Base-by-base conservation (phyloP, 495 filamentous ascomycete species). In the Penicillium canariense region DNA sequence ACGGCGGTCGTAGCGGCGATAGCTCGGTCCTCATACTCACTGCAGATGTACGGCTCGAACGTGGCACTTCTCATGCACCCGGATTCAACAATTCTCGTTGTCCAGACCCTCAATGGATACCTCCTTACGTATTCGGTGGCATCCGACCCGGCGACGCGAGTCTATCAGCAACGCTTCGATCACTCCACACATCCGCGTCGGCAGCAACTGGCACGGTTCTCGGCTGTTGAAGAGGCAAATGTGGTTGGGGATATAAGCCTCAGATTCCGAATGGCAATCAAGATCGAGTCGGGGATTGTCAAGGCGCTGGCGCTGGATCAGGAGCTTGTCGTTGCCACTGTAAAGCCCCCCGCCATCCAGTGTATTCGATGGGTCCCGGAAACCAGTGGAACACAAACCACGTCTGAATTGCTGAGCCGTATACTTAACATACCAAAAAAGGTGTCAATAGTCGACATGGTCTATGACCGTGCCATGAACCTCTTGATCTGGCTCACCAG, bases 401-500 rank as follows among this genome's bases (percentile, higher is more conserved):
- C 83, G 50, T 96, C 93, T 4, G 92, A 97, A 68, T 76, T 97
- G 10, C 69, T 97, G 52, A 96, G 85, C 59, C 85, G 89, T 26
- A 95, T 97, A 83, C 68, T 82, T 28, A 95, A 91, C 82, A 65
- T 96, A 18, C 81, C 84, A 28, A 92, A 88, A 66, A 91, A 87
- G 71, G 79, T 83, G 4, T 81, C 78, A 0, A 83, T 96, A 34
- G 67, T 70, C 34, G 88, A 96, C 48, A 96, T 99, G 90, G 87
- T 96, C 22, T 87, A 97, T 72, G 94, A 99, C 69, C 84, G 92
- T 58, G 92, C 94, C 1, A 99, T 99, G 92, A 97, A 94, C 62
- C 79, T 99, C 15, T 86, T 89, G 31, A 87, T 92, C 15, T 99
- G 95, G 95, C 82, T 96, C 51, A 95, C 90, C 8, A 89, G 80